Evolutionary conservation across 306 rosid genomes (phyloP).

Genomic region (Quercus dentata): DNA sequence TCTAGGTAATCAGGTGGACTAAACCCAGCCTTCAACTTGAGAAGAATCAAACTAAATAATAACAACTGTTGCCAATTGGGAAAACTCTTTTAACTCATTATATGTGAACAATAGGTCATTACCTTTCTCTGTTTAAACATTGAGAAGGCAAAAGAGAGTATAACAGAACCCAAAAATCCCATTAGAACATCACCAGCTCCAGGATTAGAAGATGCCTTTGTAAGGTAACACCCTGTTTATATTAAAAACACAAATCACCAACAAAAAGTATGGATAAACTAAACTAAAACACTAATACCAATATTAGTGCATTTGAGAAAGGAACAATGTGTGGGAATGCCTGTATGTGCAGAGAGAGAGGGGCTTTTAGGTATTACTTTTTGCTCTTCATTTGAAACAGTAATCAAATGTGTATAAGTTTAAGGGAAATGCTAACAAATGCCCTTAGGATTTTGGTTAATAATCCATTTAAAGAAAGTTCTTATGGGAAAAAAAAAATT

Average conservation of each 20-base stretch:
- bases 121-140: constrained; percentile 98
- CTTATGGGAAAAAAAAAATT: no score
- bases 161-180: constrained; percentile 96
- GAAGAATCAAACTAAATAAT: background rate
- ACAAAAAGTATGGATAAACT: background rate
- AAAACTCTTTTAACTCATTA: background rate
- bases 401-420: background rate
- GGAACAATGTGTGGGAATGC: constrained; percentile 2
- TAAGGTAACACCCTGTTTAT: constrained; percentile 71
- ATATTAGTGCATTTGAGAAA: background rate
- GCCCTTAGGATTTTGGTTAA: no score
- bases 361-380: background rate
- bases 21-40: background rate
- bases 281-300: background rate
- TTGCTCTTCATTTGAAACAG: background rate
- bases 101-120: constrained; percentile 17
- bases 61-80: background rate
- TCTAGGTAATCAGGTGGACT: background rate
- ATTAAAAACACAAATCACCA: constrained; percentile 15
- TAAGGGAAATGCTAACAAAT: no score
- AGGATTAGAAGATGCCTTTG: constrained; percentile 76
- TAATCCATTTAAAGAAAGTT: no score
- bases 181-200: constrained; percentile 94
- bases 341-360: background rate
- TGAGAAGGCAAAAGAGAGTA: constrained; percentile 96